Conservation (phyloP, 2,329 filamentous ascomycete genomes). For the Aspergillus chevalieri region DNA sequence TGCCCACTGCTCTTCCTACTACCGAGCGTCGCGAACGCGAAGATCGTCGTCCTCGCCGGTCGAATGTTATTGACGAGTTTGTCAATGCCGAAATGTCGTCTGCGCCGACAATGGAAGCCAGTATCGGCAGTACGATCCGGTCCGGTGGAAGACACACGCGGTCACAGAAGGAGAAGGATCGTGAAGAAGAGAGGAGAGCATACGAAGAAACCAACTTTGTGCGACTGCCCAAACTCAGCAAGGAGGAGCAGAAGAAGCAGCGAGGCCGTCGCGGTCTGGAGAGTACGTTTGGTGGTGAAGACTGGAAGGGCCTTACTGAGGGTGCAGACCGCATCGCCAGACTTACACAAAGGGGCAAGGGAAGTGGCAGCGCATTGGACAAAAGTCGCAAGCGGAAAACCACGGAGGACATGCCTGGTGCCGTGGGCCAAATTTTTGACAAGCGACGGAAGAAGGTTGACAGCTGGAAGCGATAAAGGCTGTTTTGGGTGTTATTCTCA, state of each 20-base stretch:
- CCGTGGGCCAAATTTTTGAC: constrained; percentile 58
- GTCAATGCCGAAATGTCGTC: constrained; percentile 75
- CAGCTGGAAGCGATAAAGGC: constrained; percentile 31
- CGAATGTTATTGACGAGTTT: constrained; percentile 86
- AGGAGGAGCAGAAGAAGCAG: constrained; percentile 73
- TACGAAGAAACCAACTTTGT: constrained; percentile 94
- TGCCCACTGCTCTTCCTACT: constrained; percentile 74
- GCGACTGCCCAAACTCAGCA: constrained; percentile 76
- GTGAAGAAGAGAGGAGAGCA: constrained; percentile 69
- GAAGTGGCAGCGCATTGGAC: constrained; percentile 57
- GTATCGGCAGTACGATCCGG: constrained; percentile 83
- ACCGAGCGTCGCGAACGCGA: constrained; percentile 54
- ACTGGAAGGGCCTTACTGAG: constrained; percentile 80
- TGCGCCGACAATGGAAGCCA: constrained; percentile 77
- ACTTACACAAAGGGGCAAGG: constrained; percentile 65
- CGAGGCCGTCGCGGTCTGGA: constrained; percentile 34
- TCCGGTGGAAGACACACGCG: constrained; percentile 72
- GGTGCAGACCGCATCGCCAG: constrained; percentile 81
- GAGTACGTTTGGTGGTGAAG: constrained; percentile 78
- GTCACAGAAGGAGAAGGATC: constrained; percentile 66
- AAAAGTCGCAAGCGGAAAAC: constrained; percentile 77
- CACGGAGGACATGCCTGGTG: constrained; percentile 62
- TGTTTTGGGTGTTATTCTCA: too few relatives aligned
- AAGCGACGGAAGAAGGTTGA: constrained; percentile 42
- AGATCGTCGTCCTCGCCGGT: constrained; percentile 61